Conservation (phyloP, 331 rosid species). For the Stylosanthes scabra region DNA sequence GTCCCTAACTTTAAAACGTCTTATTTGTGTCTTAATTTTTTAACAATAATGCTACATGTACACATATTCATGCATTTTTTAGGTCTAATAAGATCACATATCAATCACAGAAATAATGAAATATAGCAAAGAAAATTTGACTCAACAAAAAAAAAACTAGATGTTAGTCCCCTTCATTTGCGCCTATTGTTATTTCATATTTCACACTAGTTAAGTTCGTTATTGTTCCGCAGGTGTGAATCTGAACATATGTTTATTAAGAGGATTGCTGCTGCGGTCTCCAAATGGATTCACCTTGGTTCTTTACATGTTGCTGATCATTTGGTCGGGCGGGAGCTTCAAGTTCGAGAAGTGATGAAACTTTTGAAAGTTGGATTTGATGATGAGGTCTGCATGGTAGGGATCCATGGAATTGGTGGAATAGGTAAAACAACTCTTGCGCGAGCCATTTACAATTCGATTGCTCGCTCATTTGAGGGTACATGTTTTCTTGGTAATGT, state of each 20-base stretch:
- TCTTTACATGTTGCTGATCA: not conserved
- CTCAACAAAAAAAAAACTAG: too few relatives aligned
- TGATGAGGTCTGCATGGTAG: not conserved
- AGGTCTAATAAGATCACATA: too few relatives aligned
- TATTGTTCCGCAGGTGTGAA: not conserved
- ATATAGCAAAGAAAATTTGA: too few relatives aligned
- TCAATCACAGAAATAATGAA: too few relatives aligned
- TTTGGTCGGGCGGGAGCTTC: not conserved
- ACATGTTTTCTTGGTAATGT: not conserved
- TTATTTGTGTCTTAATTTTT: too few relatives aligned
- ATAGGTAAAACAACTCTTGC: slow-evolving; percentile 12
- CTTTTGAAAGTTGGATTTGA: not conserved
- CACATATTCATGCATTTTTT: too few relatives aligned
- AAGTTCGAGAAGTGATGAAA: not conserved
- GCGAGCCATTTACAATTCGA: not conserved
- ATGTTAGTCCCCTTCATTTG: too few relatives aligned
- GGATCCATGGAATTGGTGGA: slow-evolving; percentile 1
- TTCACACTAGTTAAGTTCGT: not conserved
- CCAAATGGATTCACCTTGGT: not conserved
- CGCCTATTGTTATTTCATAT: not conserved
- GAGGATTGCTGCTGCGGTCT: not conserved
- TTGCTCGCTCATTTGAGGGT: not conserved
- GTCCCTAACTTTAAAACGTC: too few relatives aligned
- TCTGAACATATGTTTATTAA: not conserved
- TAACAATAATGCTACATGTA: too few relatives aligned